Evolutionary conservation across 441 rosid genomes (phyloP), one percentile per base, ranked within the genome.

Genomic region (Erodium trifolium): DNA sequence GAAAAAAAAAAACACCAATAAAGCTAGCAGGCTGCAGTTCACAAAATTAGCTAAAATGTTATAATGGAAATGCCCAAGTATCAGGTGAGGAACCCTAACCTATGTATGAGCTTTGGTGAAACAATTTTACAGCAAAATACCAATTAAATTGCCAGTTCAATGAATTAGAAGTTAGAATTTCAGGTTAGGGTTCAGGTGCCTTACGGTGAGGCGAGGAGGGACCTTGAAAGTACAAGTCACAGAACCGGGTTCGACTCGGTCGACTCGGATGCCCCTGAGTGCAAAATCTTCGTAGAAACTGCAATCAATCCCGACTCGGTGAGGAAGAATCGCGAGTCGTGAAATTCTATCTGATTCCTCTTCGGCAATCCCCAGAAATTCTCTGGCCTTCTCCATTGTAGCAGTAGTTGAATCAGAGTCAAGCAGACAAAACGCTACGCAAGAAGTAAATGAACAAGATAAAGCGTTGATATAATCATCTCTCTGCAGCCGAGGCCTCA

Each of bases 131-230:
- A 57, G 16, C 53, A 47, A 47, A 47, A 47, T 13, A 57, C 11
- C 63, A 27, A 57, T 57, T 6, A 57, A 6, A 57, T 57, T 0
- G 27, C 63, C 6, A n/a, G 63, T 16, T 57, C 63, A 1, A 17
- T 57, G 63, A 57, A 57, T 57, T 57, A 8, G 19, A 57, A 57
- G 2, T 16, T 51, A 67, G 5, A 17, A 55, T 10, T 11, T 14
- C 39, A 71, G 35, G 23, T 70, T 65, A 14, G 19, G 63, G 63
- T 57, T 57, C 11, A 12, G 4, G 64, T 29, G 14, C 35, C 85
- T 80, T 81, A 93, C 96, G 57, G 87, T 82, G 77, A 93, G 87
- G 76, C 94, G 96, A 78, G 85, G 83, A 70, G 97, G 98, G 69
- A 91, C 92, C 67, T 75, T 89, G 85, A 91, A 87, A 71, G 86